Base-by-base conservation (phyloP, 331 rosid genomes). In the Telfairia occidentalis region DNA sequence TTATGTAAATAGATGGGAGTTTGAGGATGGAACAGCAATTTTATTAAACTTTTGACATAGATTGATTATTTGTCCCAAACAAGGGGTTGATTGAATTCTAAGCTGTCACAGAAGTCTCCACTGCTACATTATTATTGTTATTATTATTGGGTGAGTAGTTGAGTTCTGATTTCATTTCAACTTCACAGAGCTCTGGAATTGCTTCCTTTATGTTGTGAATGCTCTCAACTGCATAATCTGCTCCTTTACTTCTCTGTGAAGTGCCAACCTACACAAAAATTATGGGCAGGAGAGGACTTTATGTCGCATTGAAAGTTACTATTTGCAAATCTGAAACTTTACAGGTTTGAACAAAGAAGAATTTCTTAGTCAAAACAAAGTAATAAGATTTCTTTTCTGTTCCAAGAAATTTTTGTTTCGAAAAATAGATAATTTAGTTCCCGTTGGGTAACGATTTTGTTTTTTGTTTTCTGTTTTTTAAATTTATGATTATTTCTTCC, bases 51-150 rank as follows among this genome's bases (percentile, higher is more conserved):
- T 32, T 64, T 35, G 28, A 64, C 30, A 64, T 64, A 34, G 37
- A 64, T 34, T 64, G n/a, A 49, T 15, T 13, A 26, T 24, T 59
- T 13, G 3, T 9, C 9, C 10, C 19, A 29, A 28, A 58, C 10
- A 60, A 60, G 21, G 16, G 34, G n/a, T 42, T 53, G 21, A 71
- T 70, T 28, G 21, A 71, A 63, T 28, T 83, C 48, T 78, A 90
- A 59, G 97, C 98, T 58, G 86, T 89, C 78, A 92, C 97, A 10
- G 96, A 86, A 24, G 97, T 89, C 81, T 92, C 97, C 83, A 90
- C 97, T 16, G 92, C 87, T 79, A 88, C 83, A 50, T 26, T 57
- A 24, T 37, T 37, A 42, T 57, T 57, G 46, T 26, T 57, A 24
- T 37, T 37, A 42, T 57, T 57, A 28, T 87, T 88, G 55, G 87